Evolutionary conservation across 495 filamentous ascomycete species (phyloP), one percentile per base, ranked within the genome.

Genomic region (Cercophora scortea): DNA sequence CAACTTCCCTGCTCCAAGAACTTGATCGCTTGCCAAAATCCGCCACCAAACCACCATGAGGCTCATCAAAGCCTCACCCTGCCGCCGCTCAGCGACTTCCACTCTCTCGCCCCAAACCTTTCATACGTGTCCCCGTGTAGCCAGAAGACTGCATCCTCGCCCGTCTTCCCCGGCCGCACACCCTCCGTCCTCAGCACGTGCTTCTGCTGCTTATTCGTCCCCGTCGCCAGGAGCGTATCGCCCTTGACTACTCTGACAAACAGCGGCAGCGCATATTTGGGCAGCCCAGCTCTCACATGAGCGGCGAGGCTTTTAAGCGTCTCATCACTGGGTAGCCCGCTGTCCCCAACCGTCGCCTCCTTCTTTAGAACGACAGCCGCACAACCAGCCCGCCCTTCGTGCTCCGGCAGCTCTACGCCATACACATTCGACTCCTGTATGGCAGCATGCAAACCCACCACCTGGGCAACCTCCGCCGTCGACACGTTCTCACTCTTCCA

Each of bases 401-500:
- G 89, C 36, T 85, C 72, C 4, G 91, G 91, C 4, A 96, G 65
- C 19, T 80, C 62, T 0, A 96, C 88, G 19, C 91, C 91, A 56
- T 95, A 96, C 1, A 96, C 90, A 55, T 92, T 94, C 18, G 87
- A 84, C 67, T 96, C 90, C 19, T 77, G 62, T 12, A 96, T 74
- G 0, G 73, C 74, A 0, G 85, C 73, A 55, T 90, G 86, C 1
- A 68, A 61, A 3, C 88, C 86, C 0, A 96, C 61, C 0, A 83
- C 82, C 47, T 89, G 83, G 18, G 80, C 79, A 6, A 94, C 91
- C 56, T 95, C 92, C 17, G 85, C 83, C 0, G 91, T 93, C 8
- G 83, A 86, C 3, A 96, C 88, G 50, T 96, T 97, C 70, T 97
- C 92, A 42, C 82, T 83, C 74, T 95, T 96, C 92, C 92, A 97